Evolutionary conservation across 805 yeast species (phyloP).

Genomic region (Cyberlindnera euphorbiae): DNA sequence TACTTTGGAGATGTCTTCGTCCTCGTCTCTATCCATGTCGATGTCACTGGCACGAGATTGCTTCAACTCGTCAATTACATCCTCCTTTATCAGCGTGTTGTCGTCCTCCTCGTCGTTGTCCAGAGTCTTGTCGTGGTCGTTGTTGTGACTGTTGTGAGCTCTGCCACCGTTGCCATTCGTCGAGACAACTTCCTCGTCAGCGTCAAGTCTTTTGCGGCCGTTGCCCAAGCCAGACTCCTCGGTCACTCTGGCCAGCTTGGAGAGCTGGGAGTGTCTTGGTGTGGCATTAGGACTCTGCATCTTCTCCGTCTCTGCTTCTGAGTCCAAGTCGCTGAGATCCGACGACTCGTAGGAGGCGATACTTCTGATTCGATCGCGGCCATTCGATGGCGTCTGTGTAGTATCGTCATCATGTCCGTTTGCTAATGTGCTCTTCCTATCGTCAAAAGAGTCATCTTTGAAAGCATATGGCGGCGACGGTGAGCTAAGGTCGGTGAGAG

Average conservation of each 20-base stretch:
- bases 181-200: slow-evolving; percentile 19
- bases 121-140: too few relatives aligned
- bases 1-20: slow-evolving; percentile 19
- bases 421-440: slow-evolving; percentile 3
- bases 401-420: slow-evolving; percentile 1
- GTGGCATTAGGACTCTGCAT: slow-evolving; percentile 46
- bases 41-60: slow-evolving; percentile 20
- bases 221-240: slow-evolving; percentile 2
- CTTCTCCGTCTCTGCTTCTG: slow-evolving; percentile 90
- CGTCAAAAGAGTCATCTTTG: slow-evolving; percentile 8
- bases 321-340: slow-evolving; percentile 57
- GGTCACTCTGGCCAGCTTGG: slow-evolving; percentile 32
- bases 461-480: slow-evolving; percentile 20
- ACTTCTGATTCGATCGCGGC: slow-evolving; percentile 16
- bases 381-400: background rate
- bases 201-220: slow-evolving; percentile 6
- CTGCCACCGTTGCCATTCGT: too few relatives aligned
- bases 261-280: slow-evolving; percentile 32
- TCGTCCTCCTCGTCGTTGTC: slow-evolving; percentile 19
- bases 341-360: slow-evolving; percentile 28
- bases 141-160: too few relatives aligned
- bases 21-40: slow-evolving; percentile 20
- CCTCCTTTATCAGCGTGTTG: slow-evolving; percentile 23
- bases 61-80: slow-evolving; percentile 18
- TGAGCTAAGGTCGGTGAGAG: slow-evolving; percentile 24